Evolutionary conservation across 2,329 filamentous ascomycete species (phyloP), one percentile per base, ranked within the genome.

Genomic region (Hymenoscyphus infarciens): DNA sequence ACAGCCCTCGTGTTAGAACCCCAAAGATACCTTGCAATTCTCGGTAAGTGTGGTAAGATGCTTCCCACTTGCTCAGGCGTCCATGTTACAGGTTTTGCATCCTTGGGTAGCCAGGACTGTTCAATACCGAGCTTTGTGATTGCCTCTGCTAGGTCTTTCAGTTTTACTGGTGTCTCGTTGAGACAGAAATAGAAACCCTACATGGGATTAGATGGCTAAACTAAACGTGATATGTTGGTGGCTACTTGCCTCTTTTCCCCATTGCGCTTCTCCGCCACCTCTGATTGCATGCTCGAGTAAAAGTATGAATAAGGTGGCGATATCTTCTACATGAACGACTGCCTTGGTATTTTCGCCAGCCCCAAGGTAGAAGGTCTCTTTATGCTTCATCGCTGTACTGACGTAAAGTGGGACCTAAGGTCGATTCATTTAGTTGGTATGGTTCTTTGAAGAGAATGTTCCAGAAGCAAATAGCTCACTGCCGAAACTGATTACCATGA

Each of bases 111-210:
- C 42, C 42, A 49, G 22, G n/a, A 22, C 25, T 49, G 42, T 22
- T 22, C 19, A 25, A 49, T 22, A 25, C 42, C 42, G n/a, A 25
- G 42, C 19, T 22, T 25, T 19, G n/a, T 49, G 7, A 49, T 49
- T 49, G 42, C 19, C 2, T 49, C 42, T 7, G 42, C 42, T 19
- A 49, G 5, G n/a, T 49, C 19, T 49, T 25, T 49, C 2, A 49
- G 19, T 49, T 49, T 19, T 49, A 49, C 42, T 49, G 42, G 42
- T 49, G 42, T 25, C 42, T 49, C 42, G n/a, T 49, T 49, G 42
- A 49, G 42, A 25, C 42, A 49, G 42, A 49, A 22, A 25, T 49
- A 49, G 8, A 49, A 49, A 5, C 42, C 42, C 42, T 49, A 49
- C 3, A 13, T 4, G 19, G 6, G 11, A 22, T 49, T 49, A 49